Base-by-base conservation (phyloP, 2,329 filamentous ascomycete genomes). In the Verticillium dahliae region DNA sequence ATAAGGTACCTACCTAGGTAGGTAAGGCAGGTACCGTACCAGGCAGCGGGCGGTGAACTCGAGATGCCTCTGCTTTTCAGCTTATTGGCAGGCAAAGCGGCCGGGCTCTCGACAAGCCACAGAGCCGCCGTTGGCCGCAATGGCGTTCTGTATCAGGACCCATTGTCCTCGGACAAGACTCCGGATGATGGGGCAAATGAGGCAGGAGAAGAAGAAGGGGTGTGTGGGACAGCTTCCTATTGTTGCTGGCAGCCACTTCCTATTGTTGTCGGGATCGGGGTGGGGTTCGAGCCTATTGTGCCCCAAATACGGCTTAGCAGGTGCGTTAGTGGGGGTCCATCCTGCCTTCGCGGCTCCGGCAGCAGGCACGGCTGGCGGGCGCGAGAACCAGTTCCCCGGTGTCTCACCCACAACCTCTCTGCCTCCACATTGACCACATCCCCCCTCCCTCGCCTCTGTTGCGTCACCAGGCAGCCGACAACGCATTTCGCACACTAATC, bases 211-310 rank as follows among this genome's bases (percentile, higher is more conserved):
- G 18, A 50, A 11, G 45, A 11, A 11, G 18, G n/a, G 45, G 18
- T 7, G 52, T 11, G 41, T 13, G 52, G 31, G 10, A 55, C 10
- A 33, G 18, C 45, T 57, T 59, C 50, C 31, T 35, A 64, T 64
- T 65, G 57, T 62, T 34, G 45, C 14, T 39, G 50, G 13, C n/a
- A 2, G 15, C 34, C 4, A 11, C 15, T 58, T 58, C 41, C 57
- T 41, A 65, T 65, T 65, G 62, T 65, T 62, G 62, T 62, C 57
- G 22, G 58, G 7, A n/a, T 45, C 34, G 10, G 41, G 59, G 37
- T 57, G 55, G 54, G 55, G 34, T 22, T 13, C 14, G 52, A 37
- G 31, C 33, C 59, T 45, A 61, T 61, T 64, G 52, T 59, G 22
- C 54, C 34, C 60, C 56, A 9, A 34, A 41, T 39, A 2, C 13